Conservation (phyloP, 1,284 basidiomycete genomes). For the Sutorius eximius region DNA sequence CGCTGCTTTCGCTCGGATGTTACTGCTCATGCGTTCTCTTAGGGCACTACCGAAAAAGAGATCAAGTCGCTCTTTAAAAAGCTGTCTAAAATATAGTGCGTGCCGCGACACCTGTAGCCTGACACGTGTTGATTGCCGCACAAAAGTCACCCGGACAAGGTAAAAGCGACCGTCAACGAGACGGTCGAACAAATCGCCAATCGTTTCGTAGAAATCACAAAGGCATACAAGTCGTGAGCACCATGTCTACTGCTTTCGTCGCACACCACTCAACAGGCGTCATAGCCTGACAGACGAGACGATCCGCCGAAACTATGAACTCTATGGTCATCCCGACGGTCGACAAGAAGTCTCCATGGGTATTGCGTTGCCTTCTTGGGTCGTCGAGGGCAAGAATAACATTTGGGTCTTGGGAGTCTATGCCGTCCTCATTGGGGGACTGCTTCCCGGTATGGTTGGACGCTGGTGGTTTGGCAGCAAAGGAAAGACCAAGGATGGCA, state of each 20-base stretch:
- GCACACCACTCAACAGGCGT: not conserved
- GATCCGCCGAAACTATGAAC: conserved; percentile 88
- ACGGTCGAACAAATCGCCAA: conserved; percentile 89
- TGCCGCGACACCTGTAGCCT: conserved; percentile 12
- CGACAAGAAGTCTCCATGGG: conserved; percentile 94
- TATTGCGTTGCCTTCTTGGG: conserved; percentile 94
- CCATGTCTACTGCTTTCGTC: not conserved
- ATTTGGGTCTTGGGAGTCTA: conserved; percentile 90
- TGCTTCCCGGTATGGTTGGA: conserved; percentile 76
- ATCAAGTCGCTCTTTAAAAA: conserved; percentile 97
- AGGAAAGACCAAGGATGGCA: conserved; percentile 90
- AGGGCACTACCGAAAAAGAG: conserved; percentile 80
- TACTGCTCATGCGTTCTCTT: conserved; percentile 1
- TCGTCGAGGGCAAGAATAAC: conserved; percentile 90
- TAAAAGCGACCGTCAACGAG: conserved; percentile 79
- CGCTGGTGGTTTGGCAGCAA: conserved; percentile 98
- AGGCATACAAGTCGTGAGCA: conserved; percentile 93
- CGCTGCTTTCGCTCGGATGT: not conserved
- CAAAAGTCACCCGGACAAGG: conserved; percentile 93
- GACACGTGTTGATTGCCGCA: conserved; percentile 7
- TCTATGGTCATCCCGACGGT: conserved; percentile 96
- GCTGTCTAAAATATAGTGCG: conserved; percentile 86
- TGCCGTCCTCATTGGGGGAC: conserved; percentile 83
- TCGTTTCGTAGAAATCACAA: conserved; percentile 92
- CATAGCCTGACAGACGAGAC: conserved; percentile 87